Evolutionary conservation across 1,139 yeast genomes (phyloP).

Genomic region (Hansenula lynferdii): DNA sequence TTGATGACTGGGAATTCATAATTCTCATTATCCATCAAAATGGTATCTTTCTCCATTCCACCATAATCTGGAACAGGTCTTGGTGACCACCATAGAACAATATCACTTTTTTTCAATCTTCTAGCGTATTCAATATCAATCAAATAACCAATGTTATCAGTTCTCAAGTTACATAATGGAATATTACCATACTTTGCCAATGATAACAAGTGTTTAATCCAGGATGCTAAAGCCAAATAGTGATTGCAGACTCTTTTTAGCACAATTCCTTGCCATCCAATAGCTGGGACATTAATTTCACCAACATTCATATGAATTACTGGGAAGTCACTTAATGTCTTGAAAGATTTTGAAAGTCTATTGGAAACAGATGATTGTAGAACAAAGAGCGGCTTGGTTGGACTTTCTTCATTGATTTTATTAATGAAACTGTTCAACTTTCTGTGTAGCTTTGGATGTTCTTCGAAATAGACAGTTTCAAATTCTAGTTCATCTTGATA

Average conservation of each 20-base stretch:
- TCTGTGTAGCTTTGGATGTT: conserved; percentile 44
- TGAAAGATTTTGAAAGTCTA: conserved; percentile 38
- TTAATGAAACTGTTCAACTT: conserved; percentile 50
- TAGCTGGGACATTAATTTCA: conserved; percentile 60
- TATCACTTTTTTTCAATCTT: conserved; percentile 54
- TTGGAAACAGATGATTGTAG: conserved; percentile 67
- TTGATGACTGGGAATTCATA: conserved; percentile 71
- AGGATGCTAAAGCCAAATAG: conserved; percentile 66
- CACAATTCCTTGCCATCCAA: conserved; percentile 84
- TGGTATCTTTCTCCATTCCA: conserved; percentile 65
- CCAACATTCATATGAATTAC: conserved; percentile 53
- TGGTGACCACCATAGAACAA: conserved; percentile 93
- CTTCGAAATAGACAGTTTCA: conserved; percentile 48
- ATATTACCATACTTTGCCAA: conserved; percentile 71
- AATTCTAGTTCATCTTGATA: conserved; percentile 49
- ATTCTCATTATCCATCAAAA: conserved; percentile 43
- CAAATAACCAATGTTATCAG: conserved; percentile 70
- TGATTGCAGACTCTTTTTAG: conserved; percentile 66
- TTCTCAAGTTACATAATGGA: conserved; percentile 80
- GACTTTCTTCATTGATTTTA: conserved; percentile 62
- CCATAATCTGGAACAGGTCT: conserved; percentile 82
- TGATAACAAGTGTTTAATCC: conserved; percentile 64
- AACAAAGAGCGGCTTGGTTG: conserved; percentile 61
- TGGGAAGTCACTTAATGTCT: conserved; percentile 56
- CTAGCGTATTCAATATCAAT: conserved; percentile 89